These are phyloP conservation scores for Entelexis paramagnoliae DNA, from an alignment of 1,139 yeast species.

Conservation along the genomic window DNA sequence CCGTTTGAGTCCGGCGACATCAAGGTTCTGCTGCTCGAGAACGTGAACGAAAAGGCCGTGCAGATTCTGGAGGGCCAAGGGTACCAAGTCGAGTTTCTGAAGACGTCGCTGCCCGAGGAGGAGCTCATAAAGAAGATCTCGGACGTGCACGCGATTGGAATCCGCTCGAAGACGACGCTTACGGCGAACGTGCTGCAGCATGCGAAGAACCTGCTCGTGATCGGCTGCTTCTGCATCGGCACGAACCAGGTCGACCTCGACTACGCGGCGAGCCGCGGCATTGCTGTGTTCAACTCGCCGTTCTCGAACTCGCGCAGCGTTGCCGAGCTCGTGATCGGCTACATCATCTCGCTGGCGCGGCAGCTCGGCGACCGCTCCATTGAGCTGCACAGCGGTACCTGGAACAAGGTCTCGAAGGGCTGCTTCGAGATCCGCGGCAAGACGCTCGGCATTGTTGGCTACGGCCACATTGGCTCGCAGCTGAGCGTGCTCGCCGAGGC, in stretches of 20 bases:
- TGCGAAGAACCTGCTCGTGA: constrained; percentile 78
- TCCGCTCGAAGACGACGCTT: constrained; percentile 89
- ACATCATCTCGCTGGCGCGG: constrained; percentile 86
- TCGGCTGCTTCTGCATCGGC: constrained; percentile 99
- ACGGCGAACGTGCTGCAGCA: constrained; percentile 67
- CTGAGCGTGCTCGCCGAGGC: constrained; percentile 94
- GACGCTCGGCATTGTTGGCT: constrained; percentile 92
- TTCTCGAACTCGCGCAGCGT: constrained; percentile 97
- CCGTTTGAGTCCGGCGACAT: constrained; percentile 89
- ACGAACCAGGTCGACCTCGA: constrained; percentile 95
- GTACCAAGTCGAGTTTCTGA: constrained; percentile 91
- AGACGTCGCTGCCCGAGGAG: constrained; percentile 80
- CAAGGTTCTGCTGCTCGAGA: constrained; percentile 80
- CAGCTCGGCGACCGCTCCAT: constrained; percentile 95
- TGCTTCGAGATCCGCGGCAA: constrained; percentile 99
- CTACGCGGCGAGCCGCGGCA: constrained; percentile 84
- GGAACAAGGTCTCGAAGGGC: constrained; percentile 92
- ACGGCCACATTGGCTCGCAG: constrained; percentile 98
- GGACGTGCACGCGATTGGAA: constrained; percentile 94
- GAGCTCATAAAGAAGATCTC: constrained; percentile 89
- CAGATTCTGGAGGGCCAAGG: constrained; percentile 80
- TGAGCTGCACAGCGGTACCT: constrained; percentile 91
- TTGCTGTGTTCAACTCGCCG: constrained; percentile 97
- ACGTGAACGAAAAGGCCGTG: constrained; percentile 86
- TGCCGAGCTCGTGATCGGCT: constrained; percentile 95